Evolutionary conservation across 805 yeast species (phyloP), one percentile per base, ranked within the genome.

Genomic region (Torulaspora delbrueckii): DNA sequence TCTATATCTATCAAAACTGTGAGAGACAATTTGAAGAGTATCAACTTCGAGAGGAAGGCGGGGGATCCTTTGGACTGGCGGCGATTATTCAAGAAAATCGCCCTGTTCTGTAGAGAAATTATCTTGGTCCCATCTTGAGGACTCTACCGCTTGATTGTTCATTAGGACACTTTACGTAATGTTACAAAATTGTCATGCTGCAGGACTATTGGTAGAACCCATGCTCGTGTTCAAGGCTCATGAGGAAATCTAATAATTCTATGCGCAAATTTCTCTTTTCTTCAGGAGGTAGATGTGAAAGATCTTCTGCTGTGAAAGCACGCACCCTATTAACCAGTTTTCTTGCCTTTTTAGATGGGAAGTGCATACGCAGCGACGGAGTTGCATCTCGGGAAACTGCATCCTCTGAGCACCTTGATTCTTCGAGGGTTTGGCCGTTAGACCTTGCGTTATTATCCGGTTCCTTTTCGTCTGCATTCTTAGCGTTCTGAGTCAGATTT

Each of bases 31-130:
- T 66, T 74, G 42, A 72, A 76, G 46, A 75, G 73, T 42, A 70
- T 83, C 0, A 78, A 75, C 43, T 81, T 83, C 54, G 62, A 74
- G 30, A 78, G 78, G 52, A 67, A 73, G 3, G 72, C 73, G 28
- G 86, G 85, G 0, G 88, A 83, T 63, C 88, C 89, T 0, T 58
- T 83, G 33, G 89, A 83, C 59, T 83, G 89, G 89, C 71, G 89
- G 62, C 65, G 80, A 12, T 65, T 83, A 14, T 83, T 84, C 65
- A 79, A 80, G 56, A 71, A 72, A 38, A 70, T 80, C 25, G 75
- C 82, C 1, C 60, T 77, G 8, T 57, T 74, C n/a, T 79, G 84
- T 53, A 74, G 82, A 57, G 81, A 78, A 32, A 72, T 77, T 3
- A 79, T 79, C 9, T 74, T 71, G 44, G 63, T 74, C 10, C 79